Evolutionary conservation across 2,329 filamentous ascomycete genomes (phyloP), one percentile per base, ranked within the genome.

Genomic region (Fusarium nematophilum): DNA sequence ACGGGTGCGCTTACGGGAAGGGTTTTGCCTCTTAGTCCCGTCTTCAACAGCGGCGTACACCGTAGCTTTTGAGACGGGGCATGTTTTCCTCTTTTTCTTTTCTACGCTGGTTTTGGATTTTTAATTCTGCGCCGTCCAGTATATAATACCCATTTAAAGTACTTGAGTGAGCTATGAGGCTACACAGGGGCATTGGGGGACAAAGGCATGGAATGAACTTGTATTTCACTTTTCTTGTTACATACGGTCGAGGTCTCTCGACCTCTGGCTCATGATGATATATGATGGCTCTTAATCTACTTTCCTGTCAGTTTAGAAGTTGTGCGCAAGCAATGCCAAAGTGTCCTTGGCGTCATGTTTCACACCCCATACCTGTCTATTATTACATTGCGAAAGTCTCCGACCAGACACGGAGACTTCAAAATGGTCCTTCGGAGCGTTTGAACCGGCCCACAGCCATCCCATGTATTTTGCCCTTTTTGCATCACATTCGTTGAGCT

Each of bases 181-280:
- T 34, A 23, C 36, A 30, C 14, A 15, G 27, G 30, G 39, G 40
- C 29, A 33, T 48, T 36, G 42, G 52, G 46, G 37, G 29, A 15
- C 44, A 42, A 49, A 34, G 48, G 44, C 39, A 31, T 14, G 55
- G 52, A 46, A 54, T 59, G 38, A 43, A 45, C 43, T 43, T 57
- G 33, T 58, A 54, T 64, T 53, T 57, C 27, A 50, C 49, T 53
- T 29, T 21, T 21, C 6, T 21, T 50, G 23, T 29, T 57, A 26
- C 49, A 62, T 43, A 42, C 57, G n/a, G 39, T 58, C 51, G 45
- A 56, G 48, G 40, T 42, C 54, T 62, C 56, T 21, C 21, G 21
- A 34, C 45, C 55, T 38, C 50, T 54, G 53, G 29, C 54, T 59
- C 43, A 67, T 59, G 59, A 68, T 60, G 57, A 65, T 49, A 65